Evolutionary conservation across 495 filamentous ascomycete species (phyloP).

Genomic region (Cercophora newfieldiana): DNA sequence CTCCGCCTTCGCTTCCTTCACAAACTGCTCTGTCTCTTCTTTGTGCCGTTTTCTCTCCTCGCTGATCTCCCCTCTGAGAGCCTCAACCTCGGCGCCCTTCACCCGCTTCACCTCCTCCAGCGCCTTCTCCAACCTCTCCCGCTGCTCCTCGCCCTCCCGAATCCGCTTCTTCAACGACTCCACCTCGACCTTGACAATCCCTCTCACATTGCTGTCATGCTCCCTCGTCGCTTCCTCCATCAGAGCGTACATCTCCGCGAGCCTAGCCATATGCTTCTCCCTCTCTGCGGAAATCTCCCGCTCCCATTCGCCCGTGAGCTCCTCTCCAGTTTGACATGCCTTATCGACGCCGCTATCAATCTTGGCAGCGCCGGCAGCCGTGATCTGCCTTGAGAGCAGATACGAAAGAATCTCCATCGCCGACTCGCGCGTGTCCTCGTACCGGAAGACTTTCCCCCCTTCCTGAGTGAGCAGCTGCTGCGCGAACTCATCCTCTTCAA

Average conservation of each 20-base stretch:
- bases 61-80: not conserved
- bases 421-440: not conserved
- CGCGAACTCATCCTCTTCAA: not conserved
- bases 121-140: not conserved
- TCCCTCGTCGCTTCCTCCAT: slow-evolving; percentile 3
- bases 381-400: not conserved
- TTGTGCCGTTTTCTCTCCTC: not conserved
- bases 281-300: not conserved
- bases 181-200: slow-evolving; percentile 1
- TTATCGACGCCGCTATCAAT: not conserved
- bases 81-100: not conserved
- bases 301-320: not conserved
- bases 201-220: not conserved
- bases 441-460: slow-evolving; percentile 2
- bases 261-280: not conserved
- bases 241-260: slow-evolving; percentile 1
- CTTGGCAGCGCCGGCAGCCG: not conserved
- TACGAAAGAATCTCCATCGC: slow-evolving; percentile 2
- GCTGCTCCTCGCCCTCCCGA: not conserved
- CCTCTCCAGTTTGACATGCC: not conserved
- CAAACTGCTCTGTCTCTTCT: not conserved
- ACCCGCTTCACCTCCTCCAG: not conserved
- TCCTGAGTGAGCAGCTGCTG: not conserved
- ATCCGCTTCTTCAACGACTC: not conserved
- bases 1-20: not conserved